A percentile compares a stretch with the other conserved stretches of the same genome.
These are phyloP conservation scores for Gomphus sp. DNA, from an alignment of 1,284 basidiomycete genomes.

Conservation along the genomic window DNA sequence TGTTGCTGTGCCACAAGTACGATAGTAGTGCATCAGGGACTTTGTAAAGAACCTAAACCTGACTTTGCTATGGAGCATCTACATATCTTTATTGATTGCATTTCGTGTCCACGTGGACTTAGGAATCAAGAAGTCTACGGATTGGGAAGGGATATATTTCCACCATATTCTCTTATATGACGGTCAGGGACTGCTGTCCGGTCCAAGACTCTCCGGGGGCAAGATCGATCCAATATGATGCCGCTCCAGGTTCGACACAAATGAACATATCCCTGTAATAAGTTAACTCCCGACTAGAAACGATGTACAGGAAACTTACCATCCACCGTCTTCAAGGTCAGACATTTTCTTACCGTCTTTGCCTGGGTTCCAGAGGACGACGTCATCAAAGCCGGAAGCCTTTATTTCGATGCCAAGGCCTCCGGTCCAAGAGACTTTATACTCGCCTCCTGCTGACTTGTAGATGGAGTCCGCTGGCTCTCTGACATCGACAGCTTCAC, in stretches of 20 bases:
- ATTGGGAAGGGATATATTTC: background rate
- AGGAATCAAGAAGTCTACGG: background rate
- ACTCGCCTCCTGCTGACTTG: constrained; percentile 47
- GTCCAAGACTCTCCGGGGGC: constrained; percentile 60
- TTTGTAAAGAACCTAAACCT: no score
- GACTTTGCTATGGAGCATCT: background rate
- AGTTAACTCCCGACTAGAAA: constrained; percentile 3
- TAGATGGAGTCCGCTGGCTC: constrained; percentile 68
- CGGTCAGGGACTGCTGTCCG: constrained; percentile 57
- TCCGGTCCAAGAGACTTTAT: constrained; percentile 51
- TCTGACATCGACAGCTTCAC: constrained; percentile 53
- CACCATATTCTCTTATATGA: constrained; percentile 14
- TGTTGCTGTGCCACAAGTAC: constrained; percentile 26
- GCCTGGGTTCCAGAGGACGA: constrained; percentile 85
- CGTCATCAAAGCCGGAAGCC: constrained; percentile 59
- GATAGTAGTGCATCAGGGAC: constrained; percentile 1
- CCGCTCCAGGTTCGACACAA: constrained; percentile 83
- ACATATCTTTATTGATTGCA: background rate
- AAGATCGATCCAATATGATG: constrained; percentile 54
- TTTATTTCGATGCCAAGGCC: constrained; percentile 46
- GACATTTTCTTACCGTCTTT: constrained; percentile 60
- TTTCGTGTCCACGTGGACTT: background rate
- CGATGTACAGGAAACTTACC: constrained; percentile 37
- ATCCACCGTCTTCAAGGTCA: constrained; percentile 83
- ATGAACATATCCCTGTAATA: constrained; percentile 62